Conservation (phyloP, 345 rosid genomes). For the Stellera chamaejasme region DNA sequence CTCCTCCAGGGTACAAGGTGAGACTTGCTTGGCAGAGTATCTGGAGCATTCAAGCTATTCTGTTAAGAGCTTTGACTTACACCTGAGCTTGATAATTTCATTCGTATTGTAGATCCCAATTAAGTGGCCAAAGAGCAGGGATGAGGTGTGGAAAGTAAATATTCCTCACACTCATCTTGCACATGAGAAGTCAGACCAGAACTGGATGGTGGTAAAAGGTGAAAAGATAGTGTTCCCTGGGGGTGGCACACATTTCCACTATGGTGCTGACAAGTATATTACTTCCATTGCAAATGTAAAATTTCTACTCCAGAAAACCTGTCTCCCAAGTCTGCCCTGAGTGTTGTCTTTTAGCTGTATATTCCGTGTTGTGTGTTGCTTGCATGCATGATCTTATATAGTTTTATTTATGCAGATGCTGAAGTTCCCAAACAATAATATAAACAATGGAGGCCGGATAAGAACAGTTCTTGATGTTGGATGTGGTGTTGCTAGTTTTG, state of each 20-base stretch:
- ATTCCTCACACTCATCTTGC: slow-evolving; percentile 99
- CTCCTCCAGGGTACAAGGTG: slow-evolving; percentile 95
- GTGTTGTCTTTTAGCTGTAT: background rate
- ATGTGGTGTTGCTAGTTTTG: slow-evolving; percentile 98
- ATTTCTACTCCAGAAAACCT: slow-evolving; percentile 1
- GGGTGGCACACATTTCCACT: slow-evolving; percentile 98
- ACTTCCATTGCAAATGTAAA: slow-evolving; percentile 91
- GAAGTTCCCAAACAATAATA: slow-evolving; percentile 57
- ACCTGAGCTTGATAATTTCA: slow-evolving; percentile 3
- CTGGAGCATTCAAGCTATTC: background rate
- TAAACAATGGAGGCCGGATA: slow-evolving; percentile 69
- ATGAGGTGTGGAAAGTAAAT: slow-evolving; percentile 97
- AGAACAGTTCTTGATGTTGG: slow-evolving; percentile 98
- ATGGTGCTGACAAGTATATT: slow-evolving; percentile 97
- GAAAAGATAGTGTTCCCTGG: slow-evolving; percentile 93
- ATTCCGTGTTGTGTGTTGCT: slow-evolving; percentile 5
- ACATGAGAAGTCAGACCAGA: slow-evolving; percentile 96
- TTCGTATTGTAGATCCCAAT: slow-evolving; percentile 60
- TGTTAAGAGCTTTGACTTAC: background rate
- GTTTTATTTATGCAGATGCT: slow-evolving; percentile 72
- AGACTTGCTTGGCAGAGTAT: slow-evolving; percentile 1
- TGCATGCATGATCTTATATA: slow-evolving; percentile 7
- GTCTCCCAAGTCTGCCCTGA: background rate
- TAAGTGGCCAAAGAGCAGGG: slow-evolving; percentile 99
- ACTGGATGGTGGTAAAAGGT: slow-evolving; percentile 99